Evolutionary conservation across 768 basidiomycete genomes (phyloP), one percentile per base, ranked within the genome.

Genomic region (Sporobolomyces roseus): DNA sequence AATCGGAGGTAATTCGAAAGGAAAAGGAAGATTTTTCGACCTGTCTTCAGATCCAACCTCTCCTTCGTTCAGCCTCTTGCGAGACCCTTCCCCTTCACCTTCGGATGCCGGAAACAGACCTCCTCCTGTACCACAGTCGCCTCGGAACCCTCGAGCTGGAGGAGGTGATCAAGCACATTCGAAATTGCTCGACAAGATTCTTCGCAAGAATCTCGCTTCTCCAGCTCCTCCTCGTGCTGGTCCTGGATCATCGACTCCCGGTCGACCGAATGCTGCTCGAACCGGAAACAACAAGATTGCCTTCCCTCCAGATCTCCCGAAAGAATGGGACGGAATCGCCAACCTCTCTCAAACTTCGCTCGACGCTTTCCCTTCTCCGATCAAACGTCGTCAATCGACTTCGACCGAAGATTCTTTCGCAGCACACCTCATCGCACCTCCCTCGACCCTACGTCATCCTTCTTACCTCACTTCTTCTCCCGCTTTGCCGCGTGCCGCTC

Each of bases 291-390:
- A 75, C 38, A 41, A 41, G 17, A 17, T 41, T 41, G 9, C 17
- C 38, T 81, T 89, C 10, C 82, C 86, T 0, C 76, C 82, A 5
- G 81, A 83, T 54, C 78, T 79, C 9, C 83, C 86, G 3, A 78
- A 79, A 14, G 79, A 85, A 21, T 90, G 88, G 88, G 84, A 84
- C 74, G 89, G 89, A 14, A 78, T 91, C 38, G 86, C 90, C 38
- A 85, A 93, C 78, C 83, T 90, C 4, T 81, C 83, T 23, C 84
- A 85, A 66, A 83, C 55, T 73, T 76, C 45, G 64, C 77, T 59
- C 65, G 78, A 54, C 74, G 78, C 74, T 1, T 76, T 70, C 60
- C 74, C 85, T 9, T 80, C 82, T 33, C 79, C 83, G 23, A 74
- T 79, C 27, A 84, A 84, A 23, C 84, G 83, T 25, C 80, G 77